Percentiles rank a stretch among this genome's conserved stretches.
phyloP scores from a whole-genome alignment of 805 yeast genomes.

The Wickerhamomyces mucosus region DNA sequence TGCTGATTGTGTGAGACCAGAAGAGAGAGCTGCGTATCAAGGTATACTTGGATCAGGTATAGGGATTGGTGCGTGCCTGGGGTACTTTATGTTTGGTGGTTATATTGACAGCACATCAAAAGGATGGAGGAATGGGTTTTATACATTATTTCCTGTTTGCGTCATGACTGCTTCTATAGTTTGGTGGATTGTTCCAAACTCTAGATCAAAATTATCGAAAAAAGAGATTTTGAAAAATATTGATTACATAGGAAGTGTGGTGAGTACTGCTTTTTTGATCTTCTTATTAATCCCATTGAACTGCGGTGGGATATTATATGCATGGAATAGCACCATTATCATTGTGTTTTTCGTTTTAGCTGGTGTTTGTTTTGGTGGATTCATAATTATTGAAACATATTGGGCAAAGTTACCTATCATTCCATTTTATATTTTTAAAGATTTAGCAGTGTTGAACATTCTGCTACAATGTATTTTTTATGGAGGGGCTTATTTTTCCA shows the following conservation, averaged over 20 bases:
- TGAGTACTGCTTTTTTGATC: constrained; percentile 38
- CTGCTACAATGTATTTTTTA: constrained; percentile 33
- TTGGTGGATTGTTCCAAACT: constrained; percentile 30
- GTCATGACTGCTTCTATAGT: constrained; percentile 38
- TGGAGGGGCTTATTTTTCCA: constrained; percentile 39
- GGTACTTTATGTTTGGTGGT: constrained; percentile 32
- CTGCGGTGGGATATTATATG: constrained; percentile 52
- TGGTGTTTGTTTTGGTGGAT: constrained; percentile 28
- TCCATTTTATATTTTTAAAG: constrained; percentile 37
- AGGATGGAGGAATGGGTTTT: constrained; percentile 35
- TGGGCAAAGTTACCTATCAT: constrained; percentile 43
- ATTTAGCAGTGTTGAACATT: constrained; percentile 25
- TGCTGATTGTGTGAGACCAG: constrained; percentile 43
- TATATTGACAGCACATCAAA: constrained; percentile 18
- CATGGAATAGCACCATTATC: constrained; percentile 41
- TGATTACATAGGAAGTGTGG: constrained; percentile 44
- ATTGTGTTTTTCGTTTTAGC: constrained; percentile 36
- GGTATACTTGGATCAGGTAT: constrained; percentile 42
- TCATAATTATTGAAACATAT: constrained; percentile 36
- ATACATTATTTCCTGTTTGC: constrained; percentile 29
- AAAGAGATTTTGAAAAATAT: constrained; percentile 36
- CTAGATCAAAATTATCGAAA: constrained; percentile 24
- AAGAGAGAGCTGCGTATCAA: constrained; percentile 47
- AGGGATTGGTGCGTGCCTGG: constrained; percentile 37
- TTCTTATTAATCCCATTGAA: constrained; percentile 42